Conservation (phyloP, 257 asterid species). For the Scutellaria galericulata region DNA sequence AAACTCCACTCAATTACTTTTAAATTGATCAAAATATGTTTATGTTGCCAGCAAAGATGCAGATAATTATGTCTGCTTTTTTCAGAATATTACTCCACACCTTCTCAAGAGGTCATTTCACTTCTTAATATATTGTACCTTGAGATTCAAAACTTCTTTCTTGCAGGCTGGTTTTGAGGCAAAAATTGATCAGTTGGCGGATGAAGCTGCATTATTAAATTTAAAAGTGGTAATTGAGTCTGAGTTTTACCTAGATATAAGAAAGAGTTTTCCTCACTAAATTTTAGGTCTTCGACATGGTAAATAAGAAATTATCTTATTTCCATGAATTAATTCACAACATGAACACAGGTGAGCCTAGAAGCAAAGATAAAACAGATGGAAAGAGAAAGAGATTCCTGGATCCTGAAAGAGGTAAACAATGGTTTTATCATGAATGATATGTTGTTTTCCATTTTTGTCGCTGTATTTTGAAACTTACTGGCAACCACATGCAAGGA, state of each 20-base stretch:
- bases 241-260: conserved; percentile 17
- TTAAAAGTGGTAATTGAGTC: conserved; percentile 52
- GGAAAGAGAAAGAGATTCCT: conserved; percentile 62
- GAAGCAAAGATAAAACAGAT: conserved; percentile 60
- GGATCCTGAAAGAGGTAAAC: conserved; percentile 69
- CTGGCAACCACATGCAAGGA: conserved; percentile 1
- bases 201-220: conserved; percentile 52
- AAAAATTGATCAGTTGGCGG: conserved; percentile 52
- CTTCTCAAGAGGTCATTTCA: conserved; percentile 6
- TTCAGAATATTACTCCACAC: background rate
- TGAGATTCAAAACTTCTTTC: conserved; percentile 33
- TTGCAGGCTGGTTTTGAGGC: conserved; percentile 56
- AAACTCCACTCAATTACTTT: background rate
- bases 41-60: conserved; percentile 24
- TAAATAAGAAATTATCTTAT: conserved; percentile 22
- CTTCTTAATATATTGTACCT: background rate
- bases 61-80: conserved; percentile 11
- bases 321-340: conserved; percentile 22
- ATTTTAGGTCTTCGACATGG: conserved; percentile 22
- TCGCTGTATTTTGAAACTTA: conserved; percentile 17
- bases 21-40: background rate
- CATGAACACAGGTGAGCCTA: conserved; percentile 57
- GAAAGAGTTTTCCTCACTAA: conserved; percentile 8
- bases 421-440: conserved; percentile 29
- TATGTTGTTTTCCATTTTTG: conserved; percentile 21